phyloP scores from a whole-genome alignment of 352 stramenopile species.

The Phytophthora podocarpi region DNA sequence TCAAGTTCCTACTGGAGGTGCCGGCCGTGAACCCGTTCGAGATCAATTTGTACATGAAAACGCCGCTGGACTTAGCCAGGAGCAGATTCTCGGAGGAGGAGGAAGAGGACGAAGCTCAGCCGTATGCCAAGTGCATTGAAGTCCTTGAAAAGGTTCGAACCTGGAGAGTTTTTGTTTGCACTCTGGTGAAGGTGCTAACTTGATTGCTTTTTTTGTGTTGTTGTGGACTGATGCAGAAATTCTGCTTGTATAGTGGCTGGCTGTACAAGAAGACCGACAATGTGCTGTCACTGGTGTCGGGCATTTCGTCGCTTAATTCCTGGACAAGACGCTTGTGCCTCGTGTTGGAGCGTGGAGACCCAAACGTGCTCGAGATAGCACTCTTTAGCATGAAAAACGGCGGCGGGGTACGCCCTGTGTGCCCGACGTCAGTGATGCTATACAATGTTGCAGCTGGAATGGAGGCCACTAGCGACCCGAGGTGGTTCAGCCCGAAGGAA shows the following conservation, averaged over 20 bases:
- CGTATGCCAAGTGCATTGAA: constrained; percentile 59
- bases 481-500: constrained; percentile 79
- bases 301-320: constrained; percentile 65
- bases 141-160: constrained; percentile 53
- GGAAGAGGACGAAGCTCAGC: constrained; percentile 22
- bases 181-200: constrained; percentile 4
- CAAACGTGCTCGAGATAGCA: constrained; percentile 69
- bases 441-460: constrained; percentile 62
- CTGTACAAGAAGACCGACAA: constrained; percentile 72
- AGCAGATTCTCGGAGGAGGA: constrained; percentile 37
- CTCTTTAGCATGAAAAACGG: constrained; percentile 64
- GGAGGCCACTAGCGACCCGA: constrained; percentile 45
- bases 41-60: constrained; percentile 52
- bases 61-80: constrained; percentile 49
- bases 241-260: constrained; percentile 65
- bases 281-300: constrained; percentile 59
- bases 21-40: constrained; percentile 46
- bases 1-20: constrained; percentile 50
- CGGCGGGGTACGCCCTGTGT: constrained; percentile 47
- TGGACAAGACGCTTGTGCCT: constrained; percentile 73
- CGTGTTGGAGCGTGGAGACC: constrained; percentile 65
- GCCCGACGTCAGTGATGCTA: constrained; percentile 62
- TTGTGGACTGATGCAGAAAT: constrained; percentile 35
- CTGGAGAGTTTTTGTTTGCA: not conserved
- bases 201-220: not conserved